Evolutionary conservation across 1,284 basidiomycete genomes (phyloP), one percentile per base, ranked within the genome.

Genomic region (Pyrrhoderma noxium): DNA sequence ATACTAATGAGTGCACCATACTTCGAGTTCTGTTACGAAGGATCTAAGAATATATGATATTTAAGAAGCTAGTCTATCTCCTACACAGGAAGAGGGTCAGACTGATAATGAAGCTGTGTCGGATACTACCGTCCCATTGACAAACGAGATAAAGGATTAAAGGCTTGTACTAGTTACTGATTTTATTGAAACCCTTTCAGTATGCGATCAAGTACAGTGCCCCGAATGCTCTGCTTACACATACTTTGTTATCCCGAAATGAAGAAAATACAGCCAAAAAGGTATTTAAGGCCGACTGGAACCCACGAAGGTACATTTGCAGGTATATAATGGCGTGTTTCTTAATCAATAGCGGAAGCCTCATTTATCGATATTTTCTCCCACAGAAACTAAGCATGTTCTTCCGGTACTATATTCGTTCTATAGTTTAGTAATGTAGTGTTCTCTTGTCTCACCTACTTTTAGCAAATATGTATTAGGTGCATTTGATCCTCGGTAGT

Each of bases 271-370:
- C 85, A 91, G 58, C 86, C 90, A 3, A 63, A 73, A 76, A 16
- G 81, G 75, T 1, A 85, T 91, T 55, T 85, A 88, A 62, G 64
- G 68, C 19, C 71, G 73, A 8, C 73, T 75, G 60, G 73, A 70
- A 34, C 81, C 90, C 0, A 96, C 95, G 0, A 78, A 88, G 54
- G 92, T 98, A 13, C 95, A 99, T 67, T 71, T 99, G 9, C 95
- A 99, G 65, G 75, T 89, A 4, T 88, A 86, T 59, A 85, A 89
- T 61, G 85, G 85, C 82, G 59, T 62, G 31, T 27, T 35, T 36
- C n/a, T 41, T 52, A 9, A 11, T n/a, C n/a, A n/a, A n/a, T n/a
- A n/a, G n/a, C n/a, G n/a, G n/a, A n/a, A n/a, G n/a, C n/a, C n/a
- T n/a, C n/a, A n/a, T n/a, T n/a, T n/a, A n/a, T n/a, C n/a, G n/a